Evolutionary conservation across 352 stramenopile species (phyloP).

Genomic region (Phytophthora sp.): DNA sequence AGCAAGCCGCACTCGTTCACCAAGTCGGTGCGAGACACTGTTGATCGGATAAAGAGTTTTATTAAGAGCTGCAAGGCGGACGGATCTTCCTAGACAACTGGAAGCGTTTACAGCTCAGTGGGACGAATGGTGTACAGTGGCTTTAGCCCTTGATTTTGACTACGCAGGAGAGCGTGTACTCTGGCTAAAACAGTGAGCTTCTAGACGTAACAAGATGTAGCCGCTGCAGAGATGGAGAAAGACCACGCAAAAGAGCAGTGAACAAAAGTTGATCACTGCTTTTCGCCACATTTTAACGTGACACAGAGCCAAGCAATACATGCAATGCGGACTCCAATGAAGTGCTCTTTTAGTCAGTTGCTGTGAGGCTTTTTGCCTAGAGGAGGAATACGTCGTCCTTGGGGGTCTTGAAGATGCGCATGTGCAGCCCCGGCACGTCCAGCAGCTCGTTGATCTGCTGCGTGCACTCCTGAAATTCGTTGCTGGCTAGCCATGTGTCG

Average conservation of each 20-base stretch:
- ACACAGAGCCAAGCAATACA: conserved; percentile 20
- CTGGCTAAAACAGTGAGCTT: conserved; percentile 20
- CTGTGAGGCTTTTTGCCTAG: conserved; percentile 31
- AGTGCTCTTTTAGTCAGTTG: conserved; percentile 24
- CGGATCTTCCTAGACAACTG: conserved; percentile 31
- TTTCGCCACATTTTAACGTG: too few species aligned
- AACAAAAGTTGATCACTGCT: too few species aligned
- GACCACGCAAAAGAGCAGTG: conserved; percentile 15
- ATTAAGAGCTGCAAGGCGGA: conserved; percentile 69
- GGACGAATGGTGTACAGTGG: conserved; percentile 20
- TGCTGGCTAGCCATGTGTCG: conserved; percentile 77
- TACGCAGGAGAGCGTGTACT: conserved; percentile 19
- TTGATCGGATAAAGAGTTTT: conserved; percentile 91
- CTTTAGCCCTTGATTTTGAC: conserved; percentile 29
- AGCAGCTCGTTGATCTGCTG: conserved; percentile 86
- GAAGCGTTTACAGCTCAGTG: conserved; percentile 9
- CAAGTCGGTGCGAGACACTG: conserved; percentile 79
- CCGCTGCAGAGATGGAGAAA: conserved; percentile 10
- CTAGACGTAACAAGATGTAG: conserved; percentile 31
- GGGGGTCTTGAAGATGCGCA: conserved; percentile 79
- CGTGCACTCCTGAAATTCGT: conserved; percentile 82
- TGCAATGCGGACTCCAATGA: conserved; percentile 30
- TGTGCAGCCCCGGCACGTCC: conserved; percentile 82
- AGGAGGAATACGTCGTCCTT: conserved; percentile 88
- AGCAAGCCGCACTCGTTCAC: conserved; percentile 88